A percentile compares a stretch with the other conserved stretches of the same genome.
These are phyloP conservation scores for Diaporthe ampelina DNA, from an alignment of 2,329 filamentous ascomycete species.

Conservation along the genomic window DNA sequence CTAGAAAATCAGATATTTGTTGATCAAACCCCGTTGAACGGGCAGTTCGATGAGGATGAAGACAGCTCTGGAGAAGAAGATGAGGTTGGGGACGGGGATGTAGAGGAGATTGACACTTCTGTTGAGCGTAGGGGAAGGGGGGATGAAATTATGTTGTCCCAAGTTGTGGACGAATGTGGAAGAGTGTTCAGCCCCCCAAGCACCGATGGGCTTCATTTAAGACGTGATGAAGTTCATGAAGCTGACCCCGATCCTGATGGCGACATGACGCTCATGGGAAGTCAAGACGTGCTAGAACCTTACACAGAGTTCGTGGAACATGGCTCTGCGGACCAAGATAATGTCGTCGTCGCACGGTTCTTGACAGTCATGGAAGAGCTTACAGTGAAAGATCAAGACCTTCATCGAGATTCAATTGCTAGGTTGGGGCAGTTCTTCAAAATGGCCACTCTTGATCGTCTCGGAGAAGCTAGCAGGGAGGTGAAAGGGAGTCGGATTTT, in stretches of 20 bases:
- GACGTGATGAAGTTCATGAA: too few species aligned
- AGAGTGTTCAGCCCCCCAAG: too few species aligned
- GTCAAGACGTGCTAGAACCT: too few species aligned
- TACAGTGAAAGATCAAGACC: background rate
- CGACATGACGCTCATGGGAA: too few species aligned
- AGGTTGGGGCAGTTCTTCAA: background rate
- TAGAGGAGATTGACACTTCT: background rate
- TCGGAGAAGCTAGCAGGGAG: background rate
- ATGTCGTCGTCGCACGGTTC: background rate
- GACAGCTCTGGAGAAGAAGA: background rate
- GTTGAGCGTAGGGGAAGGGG: background rate
- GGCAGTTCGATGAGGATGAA: background rate
- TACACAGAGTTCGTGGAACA: too few species aligned
- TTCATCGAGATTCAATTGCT: background rate
- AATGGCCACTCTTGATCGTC: background rate
- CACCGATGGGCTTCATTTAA: background rate
- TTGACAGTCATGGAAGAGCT: background rate
- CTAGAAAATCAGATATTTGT: slow-evolving; percentile 10
- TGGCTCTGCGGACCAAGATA: background rate
- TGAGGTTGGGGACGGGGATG: background rate
- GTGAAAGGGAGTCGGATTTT: background rate
- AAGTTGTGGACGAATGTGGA: too few species aligned
- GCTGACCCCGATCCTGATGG: too few species aligned
- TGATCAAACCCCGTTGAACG: background rate
- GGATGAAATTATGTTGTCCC: too few species aligned